phyloP scores from a whole-genome alignment of 2,329 filamentous ascomycete genomes.

The Aspergillus hiratsukae region DNA sequence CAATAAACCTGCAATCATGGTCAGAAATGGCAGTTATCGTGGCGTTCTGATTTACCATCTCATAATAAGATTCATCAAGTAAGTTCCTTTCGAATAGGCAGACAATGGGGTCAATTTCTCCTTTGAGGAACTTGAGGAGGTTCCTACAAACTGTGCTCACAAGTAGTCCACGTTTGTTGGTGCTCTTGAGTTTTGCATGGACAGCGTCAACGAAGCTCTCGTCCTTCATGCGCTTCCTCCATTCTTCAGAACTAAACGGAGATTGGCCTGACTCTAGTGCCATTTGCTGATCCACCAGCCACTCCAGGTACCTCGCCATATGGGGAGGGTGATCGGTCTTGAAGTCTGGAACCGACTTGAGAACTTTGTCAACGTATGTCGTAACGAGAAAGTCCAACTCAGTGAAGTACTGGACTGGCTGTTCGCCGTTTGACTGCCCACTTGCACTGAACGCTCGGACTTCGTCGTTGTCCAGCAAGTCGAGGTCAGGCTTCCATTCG shows the following conservation, averaged over 20 bases:
- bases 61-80: conserved; percentile 1
- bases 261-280: neutral
- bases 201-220: neutral
- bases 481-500: conserved; percentile 4
- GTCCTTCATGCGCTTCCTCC: neutral
- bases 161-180: neutral
- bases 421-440: neutral
- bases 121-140: neutral
- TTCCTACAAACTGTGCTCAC: neutral
- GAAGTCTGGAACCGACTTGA: neutral
- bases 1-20: neutral
- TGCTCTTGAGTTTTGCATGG: neutral
- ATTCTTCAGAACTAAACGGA: neutral
- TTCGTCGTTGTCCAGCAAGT: neutral
- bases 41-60: neutral
- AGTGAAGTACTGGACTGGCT: neutral
- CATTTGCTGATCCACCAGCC: neutral
- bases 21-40: neutral
- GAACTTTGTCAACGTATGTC: neutral
- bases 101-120: neutral
- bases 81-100: neutral
- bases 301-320: neutral
- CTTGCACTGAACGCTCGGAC: neutral
- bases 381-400: conserved; percentile 4
- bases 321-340: neutral